Evolutionary conservation across 1,284 basidiomycete genomes (phyloP).

Genomic region (Agroathelia rolfsii): DNA sequence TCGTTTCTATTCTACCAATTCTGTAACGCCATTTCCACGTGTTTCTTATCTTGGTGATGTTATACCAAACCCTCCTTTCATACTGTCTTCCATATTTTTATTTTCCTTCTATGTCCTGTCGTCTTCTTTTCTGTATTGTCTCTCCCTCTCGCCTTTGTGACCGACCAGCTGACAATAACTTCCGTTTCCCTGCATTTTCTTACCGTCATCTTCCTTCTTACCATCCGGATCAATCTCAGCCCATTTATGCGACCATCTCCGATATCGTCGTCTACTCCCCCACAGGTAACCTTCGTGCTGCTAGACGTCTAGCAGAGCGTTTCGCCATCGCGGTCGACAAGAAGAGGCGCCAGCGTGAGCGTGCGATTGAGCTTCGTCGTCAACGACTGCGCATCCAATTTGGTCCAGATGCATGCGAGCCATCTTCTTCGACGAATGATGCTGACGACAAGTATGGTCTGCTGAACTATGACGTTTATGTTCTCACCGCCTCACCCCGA

Average conservation of each 20-base stretch:
- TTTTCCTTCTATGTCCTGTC: too few species aligned
- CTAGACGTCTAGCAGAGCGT: constrained; percentile 45
- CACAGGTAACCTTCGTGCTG: constrained; percentile 38
- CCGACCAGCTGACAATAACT: too few species aligned
- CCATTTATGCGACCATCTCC: constrained; percentile 80
- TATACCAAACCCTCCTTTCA: too few species aligned
- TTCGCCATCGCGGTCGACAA: constrained; percentile 49
- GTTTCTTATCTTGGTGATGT: too few species aligned
- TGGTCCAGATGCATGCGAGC: too few species aligned
- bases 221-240: too few species aligned
- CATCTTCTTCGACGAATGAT: constrained; percentile 4
- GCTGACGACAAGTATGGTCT: constrained; percentile 24
- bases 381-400: constrained; percentile 5
- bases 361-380: constrained; percentile 12
- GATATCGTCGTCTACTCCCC: constrained; percentile 84
- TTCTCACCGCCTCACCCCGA: constrained; percentile 55
- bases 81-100: too few species aligned
- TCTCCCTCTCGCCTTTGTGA: too few species aligned
- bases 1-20: too few species aligned
- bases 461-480: constrained; percentile 78
- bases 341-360: constrained; percentile 40
- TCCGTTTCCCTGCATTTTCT: not conserved
- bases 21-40: too few species aligned
- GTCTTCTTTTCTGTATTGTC: too few species aligned
- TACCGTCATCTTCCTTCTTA: too few species aligned